Evolutionary conservation across 257 asterid species (phyloP).

Genomic region (Solanum peruvianum): DNA sequence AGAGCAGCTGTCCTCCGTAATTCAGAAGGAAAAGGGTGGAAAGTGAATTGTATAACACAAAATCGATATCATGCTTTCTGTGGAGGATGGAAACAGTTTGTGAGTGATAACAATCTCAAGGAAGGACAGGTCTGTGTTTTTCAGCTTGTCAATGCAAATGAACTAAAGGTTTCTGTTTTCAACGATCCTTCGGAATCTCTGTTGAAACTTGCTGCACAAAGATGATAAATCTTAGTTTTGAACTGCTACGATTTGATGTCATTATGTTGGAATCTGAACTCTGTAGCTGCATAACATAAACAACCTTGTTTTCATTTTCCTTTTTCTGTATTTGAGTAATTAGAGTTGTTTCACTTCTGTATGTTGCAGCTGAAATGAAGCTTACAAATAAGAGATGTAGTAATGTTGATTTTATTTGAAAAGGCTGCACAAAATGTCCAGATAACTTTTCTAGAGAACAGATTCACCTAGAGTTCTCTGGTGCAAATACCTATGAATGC

Average conservation of each 20-base stretch:
- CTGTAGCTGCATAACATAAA: background rate
- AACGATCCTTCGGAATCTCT: background rate
- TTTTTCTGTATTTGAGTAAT: background rate
- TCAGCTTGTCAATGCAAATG: background rate
- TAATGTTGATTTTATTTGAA: background rate
- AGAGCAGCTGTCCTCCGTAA: background rate
- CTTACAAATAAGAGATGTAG: background rate
- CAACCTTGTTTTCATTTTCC: background rate
- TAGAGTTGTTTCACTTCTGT: background rate
- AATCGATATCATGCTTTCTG: background rate
- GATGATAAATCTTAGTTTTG: background rate
- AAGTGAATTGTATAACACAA: background rate
- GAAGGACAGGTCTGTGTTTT: background rate
- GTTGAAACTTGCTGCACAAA: background rate
- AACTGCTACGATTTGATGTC: background rate
- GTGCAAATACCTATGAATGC: background rate
- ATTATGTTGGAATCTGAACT: background rate
- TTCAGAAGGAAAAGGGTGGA: background rate
- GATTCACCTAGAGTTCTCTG: background rate
- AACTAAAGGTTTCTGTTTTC: background rate
- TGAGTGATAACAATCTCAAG: background rate
- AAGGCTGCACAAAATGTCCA: background rate
- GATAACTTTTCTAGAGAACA: background rate
- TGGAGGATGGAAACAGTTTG: slow-evolving; percentile 8
- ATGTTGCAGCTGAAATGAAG: background rate